Base-by-base conservation (phyloP, 768 basidiomycete genomes). In the Hemileccinum impolitum region DNA sequence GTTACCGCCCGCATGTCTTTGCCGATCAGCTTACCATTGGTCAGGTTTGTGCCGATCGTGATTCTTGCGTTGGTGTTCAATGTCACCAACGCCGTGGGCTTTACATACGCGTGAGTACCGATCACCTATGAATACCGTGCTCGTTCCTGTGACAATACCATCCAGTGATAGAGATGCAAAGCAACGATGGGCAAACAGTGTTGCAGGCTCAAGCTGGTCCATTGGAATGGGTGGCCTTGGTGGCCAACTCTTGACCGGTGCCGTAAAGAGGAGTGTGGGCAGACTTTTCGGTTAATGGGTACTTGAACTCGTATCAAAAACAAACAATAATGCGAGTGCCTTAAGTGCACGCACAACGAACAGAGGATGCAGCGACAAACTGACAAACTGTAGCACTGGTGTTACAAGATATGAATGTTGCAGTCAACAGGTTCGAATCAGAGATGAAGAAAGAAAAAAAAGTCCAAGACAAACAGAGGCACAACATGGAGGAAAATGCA, bases 41-140 rank as follows among this genome's bases (percentile, higher is more conserved):
- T 36, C 62, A 96, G 94, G 9, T 98, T 94, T 69, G 75, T 98
- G 53, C 96, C 96, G 8, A 97, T 98, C 57, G 94, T 98, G 46
- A 68, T 85, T 35, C 83, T 99, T 31, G 96, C 96, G 1, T 76
- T 98, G 41, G 88, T 98, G 32, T 98, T 99, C 80, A 98, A 99
- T 67, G 63, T 93, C 44, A 93, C 91, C 9, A 98, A 97, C 57
- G 90, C 86, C n/a, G 75, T 97, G 45, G 95, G 95, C 11, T 98
- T 97, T 73, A 96, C 94, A 42, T 98, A 92, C 62, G 90, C 88
- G 90, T 90, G 67, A 61, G 85, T 75, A 18, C 48, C 17, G 28
- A 50, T 56, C 47, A 13, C 31, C 6, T 40, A 51, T 34, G 36
- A 41, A 48, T 19, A 23, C 26, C 39, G 37, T 42, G 48, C 38